Evolutionary conservation across 345 rosid species (phyloP), one percentile per base, ranked within the genome.

Genomic region (Citrus unshiu): DNA sequence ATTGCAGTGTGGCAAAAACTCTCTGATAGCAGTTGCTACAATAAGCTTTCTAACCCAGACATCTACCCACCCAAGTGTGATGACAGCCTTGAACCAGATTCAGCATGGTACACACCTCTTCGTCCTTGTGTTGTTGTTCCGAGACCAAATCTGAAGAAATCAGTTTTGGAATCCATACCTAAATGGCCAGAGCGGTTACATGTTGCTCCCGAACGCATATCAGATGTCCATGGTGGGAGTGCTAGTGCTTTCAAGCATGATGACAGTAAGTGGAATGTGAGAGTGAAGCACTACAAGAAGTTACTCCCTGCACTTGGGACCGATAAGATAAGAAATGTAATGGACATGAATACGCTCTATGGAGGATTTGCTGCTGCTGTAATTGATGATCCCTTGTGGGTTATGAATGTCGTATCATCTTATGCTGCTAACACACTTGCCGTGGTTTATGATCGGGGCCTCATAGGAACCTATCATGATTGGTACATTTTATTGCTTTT

Each of bases 301-400:
- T 72, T 96, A 25, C 91, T 96, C 22, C 88, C 97, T 10, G 93
- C 91, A 6, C 29, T 96, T 72, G 99, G 99, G 63, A 85, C 98
- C 5, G 88, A 94, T 67, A 88, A 89, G 84, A 91, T 96, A 54
- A 80, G 99, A 79, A 96, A 96, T 83, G 95, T 93, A 70, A 96
- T 96, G 98, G 99, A 96, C 83, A 96, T 96, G 99, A 96, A 93
- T 83, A 94, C 99, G n/a, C 83, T 86, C 69, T 96, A 91, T 56
- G 99, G 99, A 81, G 98, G 99, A 76, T 87, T 96, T 22, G 95
- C 99, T 67, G 93, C 98, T 16, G 85, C 97, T 63, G 40, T 91
- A 69, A 73, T 91, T 71, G 91, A 91, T 68, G 91, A 90, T 84
- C 98, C 99, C 25, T 34, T 89, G 73, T 96, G 99, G 99, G 94